Evolutionary conservation across 805 yeast genomes (phyloP).

Genomic region (Starmerella sp.): DNA sequence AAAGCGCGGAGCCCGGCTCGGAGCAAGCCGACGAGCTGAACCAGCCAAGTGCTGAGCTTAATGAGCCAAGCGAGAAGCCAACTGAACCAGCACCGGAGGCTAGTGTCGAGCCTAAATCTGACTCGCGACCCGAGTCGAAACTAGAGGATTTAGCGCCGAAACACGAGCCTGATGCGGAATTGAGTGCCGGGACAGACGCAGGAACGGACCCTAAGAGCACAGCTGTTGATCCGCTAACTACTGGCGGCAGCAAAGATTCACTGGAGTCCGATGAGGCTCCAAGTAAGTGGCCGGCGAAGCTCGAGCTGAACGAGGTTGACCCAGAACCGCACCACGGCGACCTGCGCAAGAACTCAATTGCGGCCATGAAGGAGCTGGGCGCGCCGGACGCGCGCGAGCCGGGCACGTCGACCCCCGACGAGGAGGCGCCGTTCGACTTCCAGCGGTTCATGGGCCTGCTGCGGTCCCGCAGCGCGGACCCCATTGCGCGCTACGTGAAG

Average conservation of each 20-base stretch:
- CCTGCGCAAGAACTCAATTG: slow-evolving; percentile 16
- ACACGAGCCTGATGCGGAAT: too few species aligned
- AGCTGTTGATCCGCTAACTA: too few species aligned
- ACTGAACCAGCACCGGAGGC: too few species aligned
- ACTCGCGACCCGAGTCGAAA: too few species aligned
- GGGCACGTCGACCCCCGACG: slow-evolving; percentile 27
- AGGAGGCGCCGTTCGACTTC: slow-evolving; percentile 55
- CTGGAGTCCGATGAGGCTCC: not conserved
- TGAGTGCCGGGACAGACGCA: too few species aligned
- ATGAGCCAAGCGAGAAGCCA: too few species aligned
- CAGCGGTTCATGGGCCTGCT: slow-evolving; percentile 65
- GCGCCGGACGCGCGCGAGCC: slow-evolving; percentile 3
- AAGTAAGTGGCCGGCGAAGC: slow-evolving; percentile 2
- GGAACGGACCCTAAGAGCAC: too few species aligned
- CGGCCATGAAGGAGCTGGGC: slow-evolving; percentile 14
- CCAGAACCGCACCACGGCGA: slow-evolving; percentile 1
- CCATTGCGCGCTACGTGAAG: slow-evolving; percentile 72
- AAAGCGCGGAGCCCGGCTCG: too few species aligned
- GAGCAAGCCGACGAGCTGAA: too few species aligned
- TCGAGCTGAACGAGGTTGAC: not conserved
- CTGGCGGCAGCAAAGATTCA: not conserved
- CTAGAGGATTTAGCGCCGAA: too few species aligned
- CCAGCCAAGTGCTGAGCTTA: too few species aligned
- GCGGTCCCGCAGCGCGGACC: slow-evolving; percentile 69
- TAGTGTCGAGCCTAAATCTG: too few species aligned